Conservation (phyloP, 2,329 filamentous ascomycete genomes). For the Hypoxylon sp. region DNA sequence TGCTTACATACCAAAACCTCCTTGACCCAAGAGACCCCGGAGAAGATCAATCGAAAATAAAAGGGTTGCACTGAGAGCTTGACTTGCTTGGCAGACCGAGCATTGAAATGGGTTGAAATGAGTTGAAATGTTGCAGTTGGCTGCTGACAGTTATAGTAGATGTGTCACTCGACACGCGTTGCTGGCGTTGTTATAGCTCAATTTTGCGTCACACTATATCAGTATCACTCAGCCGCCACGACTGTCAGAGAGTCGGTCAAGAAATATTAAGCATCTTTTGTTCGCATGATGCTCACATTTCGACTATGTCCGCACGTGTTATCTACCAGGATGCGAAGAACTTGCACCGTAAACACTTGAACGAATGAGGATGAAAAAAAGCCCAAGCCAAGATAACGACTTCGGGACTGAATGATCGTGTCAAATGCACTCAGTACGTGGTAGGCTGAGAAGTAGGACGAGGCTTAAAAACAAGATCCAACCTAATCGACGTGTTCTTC, state of each 20-base stretch:
- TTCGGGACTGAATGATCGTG: constrained; percentile 9
- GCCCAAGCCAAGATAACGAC: constrained; percentile 19
- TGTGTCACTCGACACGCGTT: constrained; percentile 20
- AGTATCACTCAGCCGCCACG: constrained; percentile 31
- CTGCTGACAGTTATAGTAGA: constrained; percentile 17
- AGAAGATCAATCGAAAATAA: constrained; percentile 31
- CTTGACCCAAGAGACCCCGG: constrained; percentile 33
- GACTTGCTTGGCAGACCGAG: constrained; percentile 10
- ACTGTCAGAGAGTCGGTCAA: constrained; percentile 43
- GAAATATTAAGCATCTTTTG: constrained; percentile 3
- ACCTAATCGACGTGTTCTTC: neutral
- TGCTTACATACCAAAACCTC: constrained; percentile 15
- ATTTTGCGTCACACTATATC: constrained; percentile 21
- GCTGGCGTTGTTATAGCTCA: constrained; percentile 9
- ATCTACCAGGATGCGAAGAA: constrained; percentile 7
- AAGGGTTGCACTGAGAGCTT: constrained; percentile 24
- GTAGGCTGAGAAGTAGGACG: neutral
- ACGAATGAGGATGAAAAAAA: constrained; percentile 12
- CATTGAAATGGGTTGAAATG: too few species aligned
- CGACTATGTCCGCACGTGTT: neutral
- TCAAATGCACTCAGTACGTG: constrained; percentile 5
- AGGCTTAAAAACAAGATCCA: constrained; percentile 21
- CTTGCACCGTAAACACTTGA: neutral
- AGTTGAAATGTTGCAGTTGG: neutral
- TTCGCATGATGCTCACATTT: neutral